phyloP scores from a whole-genome alignment of 1,284 basidiomycete genomes.

The Tremellales sp. region DNA sequence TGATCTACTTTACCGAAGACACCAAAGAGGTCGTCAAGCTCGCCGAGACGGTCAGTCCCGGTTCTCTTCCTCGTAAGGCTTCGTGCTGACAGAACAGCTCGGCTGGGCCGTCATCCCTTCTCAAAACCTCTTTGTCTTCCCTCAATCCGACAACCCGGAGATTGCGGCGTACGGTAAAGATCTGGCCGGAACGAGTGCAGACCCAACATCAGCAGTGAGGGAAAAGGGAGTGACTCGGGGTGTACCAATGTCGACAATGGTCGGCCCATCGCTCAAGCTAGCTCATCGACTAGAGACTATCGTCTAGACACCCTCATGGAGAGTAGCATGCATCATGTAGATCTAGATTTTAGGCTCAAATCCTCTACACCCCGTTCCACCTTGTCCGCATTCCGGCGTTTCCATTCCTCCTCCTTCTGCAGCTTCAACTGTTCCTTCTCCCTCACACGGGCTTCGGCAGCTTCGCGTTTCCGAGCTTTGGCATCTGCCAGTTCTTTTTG shows the following conservation, averaged over 20 bases:
- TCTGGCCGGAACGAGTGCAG: constrained; percentile 4
- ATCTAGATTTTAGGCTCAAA: neutral
- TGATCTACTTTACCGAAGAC: constrained; percentile 36
- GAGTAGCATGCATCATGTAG: neutral
- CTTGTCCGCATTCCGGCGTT: neutral
- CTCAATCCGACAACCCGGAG: constrained; percentile 21
- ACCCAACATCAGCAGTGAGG: constrained; percentile 14
- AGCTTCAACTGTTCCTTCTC: constrained; percentile 1
- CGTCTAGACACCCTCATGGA: constrained; percentile 26
- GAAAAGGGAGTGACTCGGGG: constrained; percentile 34
- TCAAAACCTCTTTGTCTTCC: constrained; percentile 40
- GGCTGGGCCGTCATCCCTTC: constrained; percentile 44
- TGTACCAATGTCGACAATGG: constrained; percentile 41
- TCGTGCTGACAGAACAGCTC: constrained; percentile 28
- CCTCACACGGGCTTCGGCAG: neutral
- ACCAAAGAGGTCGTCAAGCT: constrained; percentile 28
- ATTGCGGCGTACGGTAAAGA: constrained; percentile 19
- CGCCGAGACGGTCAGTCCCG: constrained; percentile 28
- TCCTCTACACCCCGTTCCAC: neutral
- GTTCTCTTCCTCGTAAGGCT: neutral
- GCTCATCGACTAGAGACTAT: constrained; percentile 48
- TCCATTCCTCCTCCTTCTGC: neutral
- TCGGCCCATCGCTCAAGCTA: constrained; percentile 43
- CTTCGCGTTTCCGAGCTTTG: constrained; percentile 3
- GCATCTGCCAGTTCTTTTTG: constrained; percentile 2